Percentiles rank a stretch among this genome's conserved stretches.
phyloP scores from a whole-genome alignment of 768 basidiomycete genomes.

The Leucogyrophana mollusca region DNA sequence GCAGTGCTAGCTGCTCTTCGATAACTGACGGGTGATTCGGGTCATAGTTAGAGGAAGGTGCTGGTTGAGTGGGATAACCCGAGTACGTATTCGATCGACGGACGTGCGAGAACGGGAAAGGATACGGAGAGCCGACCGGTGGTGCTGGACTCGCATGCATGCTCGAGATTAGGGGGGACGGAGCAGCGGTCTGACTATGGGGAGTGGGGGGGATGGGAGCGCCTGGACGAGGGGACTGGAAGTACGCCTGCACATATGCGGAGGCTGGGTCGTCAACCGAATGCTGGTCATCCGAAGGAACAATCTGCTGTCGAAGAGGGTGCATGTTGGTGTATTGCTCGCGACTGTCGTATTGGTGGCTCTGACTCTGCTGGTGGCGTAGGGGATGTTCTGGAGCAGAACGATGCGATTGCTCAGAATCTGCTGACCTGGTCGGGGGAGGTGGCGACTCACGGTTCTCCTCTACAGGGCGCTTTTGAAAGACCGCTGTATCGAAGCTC shows the following conservation, averaged over 20 bases:
- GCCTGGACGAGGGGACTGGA: slow-evolving; percentile 61
- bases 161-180: slow-evolving; percentile 60
- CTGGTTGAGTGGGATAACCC: slow-evolving; percentile 40
- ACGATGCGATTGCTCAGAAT: slow-evolving; percentile 14
- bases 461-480: slow-evolving; percentile 37
- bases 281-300: slow-evolving; percentile 56
- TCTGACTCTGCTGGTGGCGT: slow-evolving; percentile 22
- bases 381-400: slow-evolving; percentile 14
- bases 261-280: slow-evolving; percentile 60
- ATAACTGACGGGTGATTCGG: slow-evolving; percentile 48
- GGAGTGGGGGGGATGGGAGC: slow-evolving; percentile 82
- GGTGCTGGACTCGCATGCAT: slow-evolving; percentile 53
- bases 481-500: slow-evolving; percentile 56
- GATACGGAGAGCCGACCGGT: slow-evolving; percentile 74
- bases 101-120: slow-evolving; percentile 74
- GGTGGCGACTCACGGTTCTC: slow-evolving; percentile 27
- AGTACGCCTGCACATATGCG: slow-evolving; percentile 58
- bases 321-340: slow-evolving; percentile 28
- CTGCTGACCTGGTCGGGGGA: slow-evolving; percentile 4
- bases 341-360: slow-evolving; percentile 19
- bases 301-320: slow-evolving; percentile 36
- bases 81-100: slow-evolving; percentile 48
- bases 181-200: slow-evolving; percentile 71
- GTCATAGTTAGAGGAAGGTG: slow-evolving; percentile 36
- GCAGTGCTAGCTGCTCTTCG: slow-evolving; percentile 68